These are phyloP conservation scores for Rosa chinensis DNA, from an alignment of 306 rosid genomes.

Conservation along the genomic window DNA sequence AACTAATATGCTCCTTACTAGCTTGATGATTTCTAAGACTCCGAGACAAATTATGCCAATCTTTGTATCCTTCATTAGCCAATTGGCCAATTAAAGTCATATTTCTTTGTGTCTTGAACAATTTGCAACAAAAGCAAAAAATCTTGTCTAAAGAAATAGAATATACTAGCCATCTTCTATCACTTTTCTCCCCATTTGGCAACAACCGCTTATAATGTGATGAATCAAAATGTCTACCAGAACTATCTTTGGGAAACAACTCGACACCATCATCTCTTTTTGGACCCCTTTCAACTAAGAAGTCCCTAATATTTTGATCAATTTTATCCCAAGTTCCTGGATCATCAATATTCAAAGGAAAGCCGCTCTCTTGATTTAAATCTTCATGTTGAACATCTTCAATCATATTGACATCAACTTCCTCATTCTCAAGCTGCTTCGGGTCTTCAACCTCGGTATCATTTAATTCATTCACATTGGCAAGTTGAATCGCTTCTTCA, in stretches of 20 bases:
- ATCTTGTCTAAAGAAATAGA: too few species aligned
- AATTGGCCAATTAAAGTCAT: too few species aligned
- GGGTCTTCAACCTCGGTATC: not conserved
- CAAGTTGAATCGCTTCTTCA: not conserved
- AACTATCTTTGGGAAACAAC: not conserved
- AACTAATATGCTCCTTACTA: not conserved
- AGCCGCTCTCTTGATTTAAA: not conserved
- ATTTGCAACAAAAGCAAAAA: too few species aligned
- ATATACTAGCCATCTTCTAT: too few species aligned
- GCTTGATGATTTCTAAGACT: constrained; percentile 2
- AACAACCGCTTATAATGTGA: not conserved
- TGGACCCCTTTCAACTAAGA: not conserved
- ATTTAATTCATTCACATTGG: not conserved
- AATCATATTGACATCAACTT: not conserved
- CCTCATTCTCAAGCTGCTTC: not conserved
- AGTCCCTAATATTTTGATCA: not conserved
- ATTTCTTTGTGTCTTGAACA: too few species aligned
- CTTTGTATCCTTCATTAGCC: not conserved
- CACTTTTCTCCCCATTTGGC: constrained; percentile 9
- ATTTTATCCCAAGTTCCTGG: constrained; percentile 6
- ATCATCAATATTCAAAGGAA: constrained; percentile 9
- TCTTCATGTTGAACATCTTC: not conserved
- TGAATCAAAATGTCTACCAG: not conserved
- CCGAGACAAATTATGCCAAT: not conserved
- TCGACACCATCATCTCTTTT: not conserved